A percentile compares a stretch with the other conserved stretches of the same genome.
phyloP scores from a whole-genome alignment of 495 filamentous ascomycete species.

The Bacidia gigantensis region DNA sequence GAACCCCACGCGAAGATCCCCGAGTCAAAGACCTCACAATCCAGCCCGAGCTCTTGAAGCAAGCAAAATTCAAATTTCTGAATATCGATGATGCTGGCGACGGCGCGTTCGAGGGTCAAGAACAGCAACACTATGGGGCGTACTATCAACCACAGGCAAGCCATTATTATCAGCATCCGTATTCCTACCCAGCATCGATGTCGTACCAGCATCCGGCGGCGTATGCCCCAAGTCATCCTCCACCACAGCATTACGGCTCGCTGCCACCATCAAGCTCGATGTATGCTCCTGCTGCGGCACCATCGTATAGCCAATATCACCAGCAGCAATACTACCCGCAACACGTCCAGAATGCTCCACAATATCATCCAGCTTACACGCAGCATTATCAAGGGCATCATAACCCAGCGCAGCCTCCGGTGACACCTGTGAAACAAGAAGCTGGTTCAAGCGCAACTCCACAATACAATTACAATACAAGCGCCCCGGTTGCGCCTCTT shows the following conservation, averaged over 20 bases:
- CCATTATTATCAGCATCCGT: constrained; percentile 5
- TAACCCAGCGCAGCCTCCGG: background rate
- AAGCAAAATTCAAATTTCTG: constrained; percentile 57
- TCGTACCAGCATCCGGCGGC: constrained; percentile 3
- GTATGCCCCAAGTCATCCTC: constrained; percentile 12
- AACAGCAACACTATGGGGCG: constrained; percentile 24
- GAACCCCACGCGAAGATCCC: constrained; percentile 44
- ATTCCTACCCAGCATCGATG: constrained; percentile 3
- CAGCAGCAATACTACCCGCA: background rate
- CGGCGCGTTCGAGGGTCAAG: constrained; percentile 26
- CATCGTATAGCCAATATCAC: background rate
- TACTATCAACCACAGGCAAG: constrained; percentile 13
- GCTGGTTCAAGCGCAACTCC: background rate
- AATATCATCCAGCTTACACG: constrained; percentile 7
- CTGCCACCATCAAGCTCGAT: background rate
- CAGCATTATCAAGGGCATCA: constrained; percentile 3
- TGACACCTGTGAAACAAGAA: constrained; percentile 3
- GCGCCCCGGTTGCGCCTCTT: background rate
- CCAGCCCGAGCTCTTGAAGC: constrained; percentile 44
- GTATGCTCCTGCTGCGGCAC: background rate
- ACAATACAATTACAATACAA: background rate
- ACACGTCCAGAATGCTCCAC: background rate
- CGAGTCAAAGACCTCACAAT: constrained; percentile 41
- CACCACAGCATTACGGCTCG: background rate
- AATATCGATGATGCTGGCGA: constrained; percentile 43